These are phyloP conservation scores for Termitomyces sp. DNA, from an alignment of 768 basidiomycete species.

Conservation along the genomic window DNA sequence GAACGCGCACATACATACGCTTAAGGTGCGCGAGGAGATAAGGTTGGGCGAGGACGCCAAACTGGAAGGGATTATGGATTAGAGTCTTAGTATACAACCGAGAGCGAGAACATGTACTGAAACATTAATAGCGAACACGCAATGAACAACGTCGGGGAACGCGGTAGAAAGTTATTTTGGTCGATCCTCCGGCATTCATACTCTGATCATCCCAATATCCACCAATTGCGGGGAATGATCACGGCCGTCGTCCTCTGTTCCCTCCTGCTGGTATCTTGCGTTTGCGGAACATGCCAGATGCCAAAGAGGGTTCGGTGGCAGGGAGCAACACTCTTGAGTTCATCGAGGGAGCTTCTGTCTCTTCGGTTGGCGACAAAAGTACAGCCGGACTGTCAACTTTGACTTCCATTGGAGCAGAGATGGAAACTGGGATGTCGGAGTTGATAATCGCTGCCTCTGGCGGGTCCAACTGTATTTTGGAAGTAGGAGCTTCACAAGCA, in stretches of 20 bases:
- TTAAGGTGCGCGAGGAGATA: no score
- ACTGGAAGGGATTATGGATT: no score
- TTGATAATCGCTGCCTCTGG: background rate
- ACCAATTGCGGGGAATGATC: background rate
- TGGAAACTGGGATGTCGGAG: background rate
- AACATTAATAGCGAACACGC: no score
- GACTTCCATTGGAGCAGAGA: background rate
- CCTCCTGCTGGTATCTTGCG: constrained; percentile 22
- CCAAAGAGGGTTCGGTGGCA: background rate
- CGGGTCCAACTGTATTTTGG: background rate
- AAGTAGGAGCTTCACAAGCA: background rate
- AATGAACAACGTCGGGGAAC: no score
- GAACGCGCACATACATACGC: no score
- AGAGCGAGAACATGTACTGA: no score
- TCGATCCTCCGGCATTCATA: no score
- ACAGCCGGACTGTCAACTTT: background rate
- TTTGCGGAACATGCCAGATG: constrained; percentile 24
- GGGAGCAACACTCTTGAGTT: constrained; percentile 3
- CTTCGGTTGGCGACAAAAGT: background rate
- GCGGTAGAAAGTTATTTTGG: no score
- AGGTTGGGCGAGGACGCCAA: no score
- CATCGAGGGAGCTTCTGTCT: background rate
- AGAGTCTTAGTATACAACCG: no score
- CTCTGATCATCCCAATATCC: no score
- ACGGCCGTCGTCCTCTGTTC: constrained; percentile 14